Evolutionary conservation across 805 yeast species (phyloP).

Genomic region (Kodamaea sagamina): DNA sequence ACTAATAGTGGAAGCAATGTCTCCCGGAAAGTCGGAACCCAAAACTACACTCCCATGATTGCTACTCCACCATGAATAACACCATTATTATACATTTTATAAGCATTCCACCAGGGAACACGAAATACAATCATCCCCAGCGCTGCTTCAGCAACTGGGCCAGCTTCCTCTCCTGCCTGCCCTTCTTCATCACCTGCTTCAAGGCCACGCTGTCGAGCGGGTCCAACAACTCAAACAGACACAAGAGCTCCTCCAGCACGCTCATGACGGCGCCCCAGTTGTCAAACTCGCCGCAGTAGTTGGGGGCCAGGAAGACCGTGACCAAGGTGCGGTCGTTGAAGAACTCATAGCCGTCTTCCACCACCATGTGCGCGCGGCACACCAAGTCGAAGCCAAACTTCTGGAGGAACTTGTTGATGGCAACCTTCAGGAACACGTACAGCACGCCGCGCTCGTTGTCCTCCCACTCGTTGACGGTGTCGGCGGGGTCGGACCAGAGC

Average conservation of each 20-base stretch:
- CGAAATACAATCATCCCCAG: conserved; percentile 5
- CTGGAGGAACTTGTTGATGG: conserved; percentile 72
- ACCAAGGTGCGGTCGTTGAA: conserved; percentile 71
- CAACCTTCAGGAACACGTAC: conserved; percentile 76
- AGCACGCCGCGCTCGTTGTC: conserved; percentile 85
- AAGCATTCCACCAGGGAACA: conserved; percentile 6
- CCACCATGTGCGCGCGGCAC: conserved; percentile 88
- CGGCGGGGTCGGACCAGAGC: conserved; percentile 86
- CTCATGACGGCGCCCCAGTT: conserved; percentile 99
- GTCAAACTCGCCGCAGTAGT: conserved; percentile 81
- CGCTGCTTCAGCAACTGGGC: conserved; percentile 5
- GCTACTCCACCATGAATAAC: too few relatives aligned
- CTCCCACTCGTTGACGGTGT: conserved; percentile 81
- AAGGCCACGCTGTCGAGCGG: conserved; percentile 92
- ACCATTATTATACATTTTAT: conserved; percentile 6
- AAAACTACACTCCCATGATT: too few relatives aligned
- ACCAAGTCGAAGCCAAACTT: conserved; percentile 80
- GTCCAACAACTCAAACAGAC: conserved; percentile 90
- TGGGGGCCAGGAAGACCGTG: conserved; percentile 75
- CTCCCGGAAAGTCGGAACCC: too few relatives aligned
- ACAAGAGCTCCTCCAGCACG: conserved; percentile 86
- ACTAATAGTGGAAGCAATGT: too few relatives aligned
- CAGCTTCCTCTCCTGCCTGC: conserved; percentile 78
- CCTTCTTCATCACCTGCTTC: conserved; percentile 92
- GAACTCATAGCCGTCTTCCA: conserved; percentile 77